Conservation (phyloP, 2,329 filamentous ascomycete genomes). For the Bertia moriformis region DNA sequence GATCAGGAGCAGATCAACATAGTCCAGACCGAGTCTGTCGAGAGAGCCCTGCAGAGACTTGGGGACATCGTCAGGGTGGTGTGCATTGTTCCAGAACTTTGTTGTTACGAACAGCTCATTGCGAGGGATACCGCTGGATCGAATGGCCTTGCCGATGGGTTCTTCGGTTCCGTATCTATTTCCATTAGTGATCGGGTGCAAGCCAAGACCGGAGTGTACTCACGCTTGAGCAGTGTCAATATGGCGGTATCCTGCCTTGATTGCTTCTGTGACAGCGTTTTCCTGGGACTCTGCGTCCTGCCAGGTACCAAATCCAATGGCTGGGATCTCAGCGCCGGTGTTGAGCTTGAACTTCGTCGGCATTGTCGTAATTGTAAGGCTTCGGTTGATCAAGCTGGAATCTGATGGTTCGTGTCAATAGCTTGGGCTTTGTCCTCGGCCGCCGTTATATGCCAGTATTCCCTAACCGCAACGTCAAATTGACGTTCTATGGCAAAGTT, state of each 20-base stretch:
- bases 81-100: conserved; percentile 21
- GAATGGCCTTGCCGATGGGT: conserved; percentile 7
- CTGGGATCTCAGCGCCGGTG: conserved; percentile 18
- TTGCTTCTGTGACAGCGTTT: conserved; percentile 18
- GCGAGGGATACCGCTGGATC: conserved; percentile 14
- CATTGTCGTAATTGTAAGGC: too few relatives aligned
- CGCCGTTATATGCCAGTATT: too few relatives aligned
- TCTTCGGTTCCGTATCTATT: conserved; percentile 11
- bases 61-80: conserved; percentile 17
- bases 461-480: too few relatives aligned
- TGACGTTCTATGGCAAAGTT: too few relatives aligned
- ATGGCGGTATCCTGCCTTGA: conserved; percentile 34
- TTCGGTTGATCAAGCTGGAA: too few relatives aligned
- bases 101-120: conserved; percentile 19
- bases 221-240: conserved; percentile 31
- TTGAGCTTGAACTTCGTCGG: conserved; percentile 16
- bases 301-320: conserved; percentile 31
- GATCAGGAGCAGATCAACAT: conserved; percentile 35
- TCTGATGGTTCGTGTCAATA: too few relatives aligned
- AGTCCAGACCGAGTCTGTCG: conserved; percentile 27
- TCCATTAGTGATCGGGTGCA: conserved; percentile 19
- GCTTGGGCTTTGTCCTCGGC: too few relatives aligned
- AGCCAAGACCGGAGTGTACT: conserved; percentile 26
- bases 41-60: conserved; percentile 27
- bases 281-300: conserved; percentile 26